Evolutionary conservation across 2,329 filamentous ascomycete species (phyloP).

Genomic region (Talaromyces sp.): DNA sequence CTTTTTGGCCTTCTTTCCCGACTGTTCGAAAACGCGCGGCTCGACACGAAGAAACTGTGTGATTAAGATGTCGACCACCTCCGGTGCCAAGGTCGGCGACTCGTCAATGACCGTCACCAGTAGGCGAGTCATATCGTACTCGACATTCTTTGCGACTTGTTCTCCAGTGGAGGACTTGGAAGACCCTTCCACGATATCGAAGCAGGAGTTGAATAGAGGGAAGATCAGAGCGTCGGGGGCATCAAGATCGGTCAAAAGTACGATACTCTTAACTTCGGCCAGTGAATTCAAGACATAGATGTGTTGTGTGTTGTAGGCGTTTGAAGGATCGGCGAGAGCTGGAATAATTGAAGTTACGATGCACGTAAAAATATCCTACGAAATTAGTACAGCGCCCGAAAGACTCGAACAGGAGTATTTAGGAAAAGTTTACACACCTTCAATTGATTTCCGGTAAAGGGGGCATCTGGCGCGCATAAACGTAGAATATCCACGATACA

Average conservation of each 20-base stretch:
- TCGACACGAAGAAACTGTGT: slow-evolving; percentile 92
- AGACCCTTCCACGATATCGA: slow-evolving; percentile 83
- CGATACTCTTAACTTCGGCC: slow-evolving; percentile 89
- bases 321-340: slow-evolving; percentile 77
- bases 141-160: slow-evolving; percentile 85
- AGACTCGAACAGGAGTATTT: background rate
- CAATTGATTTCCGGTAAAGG: slow-evolving; percentile 83
- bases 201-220: slow-evolving; percentile 81
- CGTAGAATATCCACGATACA: slow-evolving; percentile 92
- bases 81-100: slow-evolving; percentile 69
- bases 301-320: slow-evolving; percentile 91
- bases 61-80: slow-evolving; percentile 88
- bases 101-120: slow-evolving; percentile 86
- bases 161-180: slow-evolving; percentile 74
- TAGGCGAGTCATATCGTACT: slow-evolving; percentile 85
- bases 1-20: slow-evolving; percentile 59
- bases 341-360: slow-evolving; percentile 82
- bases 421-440: slow-evolving; percentile 60
- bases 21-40: slow-evolving; percentile 54
- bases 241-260: slow-evolving; percentile 84
- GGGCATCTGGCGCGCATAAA: slow-evolving; percentile 90
- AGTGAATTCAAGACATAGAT: slow-evolving; percentile 86
- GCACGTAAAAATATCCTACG: slow-evolving; percentile 85
- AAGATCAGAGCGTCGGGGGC: slow-evolving; percentile 76
- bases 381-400: slow-evolving; percentile 21